phyloP scores from a whole-genome alignment of 495 filamentous ascomycete genomes.

The Thermothielavioides terrestris region DNA sequence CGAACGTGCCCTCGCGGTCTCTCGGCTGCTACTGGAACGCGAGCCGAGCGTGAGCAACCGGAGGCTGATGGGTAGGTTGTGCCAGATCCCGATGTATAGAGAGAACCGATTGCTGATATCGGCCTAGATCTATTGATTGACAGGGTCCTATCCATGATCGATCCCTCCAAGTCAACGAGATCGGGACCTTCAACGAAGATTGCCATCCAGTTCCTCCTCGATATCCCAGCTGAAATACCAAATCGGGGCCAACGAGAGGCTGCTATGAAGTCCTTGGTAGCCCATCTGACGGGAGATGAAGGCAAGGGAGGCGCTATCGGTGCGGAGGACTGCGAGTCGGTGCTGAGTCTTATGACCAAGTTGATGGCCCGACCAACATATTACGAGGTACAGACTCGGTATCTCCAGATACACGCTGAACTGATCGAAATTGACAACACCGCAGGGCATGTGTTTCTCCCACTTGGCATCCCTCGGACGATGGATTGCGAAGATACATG shows the following conservation, averaged over 20 bases:
- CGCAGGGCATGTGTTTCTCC: constrained; percentile 22
- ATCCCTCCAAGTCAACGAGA: constrained; percentile 10
- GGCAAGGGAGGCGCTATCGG: constrained; percentile 9
- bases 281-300: constrained; percentile 4
- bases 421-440: not conserved
- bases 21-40: constrained; percentile 12
- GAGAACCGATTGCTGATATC: not conserved
- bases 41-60: constrained; percentile 15
- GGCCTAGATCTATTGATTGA: constrained; percentile 12
- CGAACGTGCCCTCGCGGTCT: not conserved
- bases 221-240: constrained; percentile 13
- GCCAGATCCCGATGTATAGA: too few species aligned
- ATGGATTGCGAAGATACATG: constrained; percentile 10
- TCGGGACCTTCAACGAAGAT: constrained; percentile 6
- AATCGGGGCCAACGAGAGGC: constrained; percentile 18
- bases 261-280: constrained; percentile 18
- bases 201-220: constrained; percentile 18
- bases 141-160: constrained; percentile 10
- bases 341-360: constrained; percentile 40
- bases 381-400: constrained; percentile 32
- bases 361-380: constrained; percentile 41
- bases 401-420: too few species aligned
- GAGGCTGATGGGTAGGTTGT: not conserved
- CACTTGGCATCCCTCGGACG: constrained; percentile 20
- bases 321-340: constrained; percentile 20